These are phyloP conservation scores for Geosmithia putterillii DNA, from an alignment of 2,329 filamentous ascomycete species.

Conservation along the genomic window DNA sequence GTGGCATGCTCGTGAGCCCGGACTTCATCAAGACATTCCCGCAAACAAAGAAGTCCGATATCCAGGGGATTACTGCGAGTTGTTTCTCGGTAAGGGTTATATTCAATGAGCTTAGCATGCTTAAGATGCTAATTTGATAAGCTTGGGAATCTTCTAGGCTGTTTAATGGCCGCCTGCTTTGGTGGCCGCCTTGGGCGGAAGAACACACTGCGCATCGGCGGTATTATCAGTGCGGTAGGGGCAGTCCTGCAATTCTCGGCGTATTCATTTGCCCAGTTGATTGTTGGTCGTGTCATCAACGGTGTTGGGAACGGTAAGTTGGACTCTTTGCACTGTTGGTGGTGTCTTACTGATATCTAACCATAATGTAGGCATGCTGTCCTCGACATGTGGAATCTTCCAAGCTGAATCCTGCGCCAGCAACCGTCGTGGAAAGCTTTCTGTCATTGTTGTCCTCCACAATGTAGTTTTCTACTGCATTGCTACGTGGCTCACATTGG, in stretches of 20 bases:
- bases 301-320: constrained; percentile 1
- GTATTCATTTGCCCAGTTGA: background rate
- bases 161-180: background rate
- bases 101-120: background rate
- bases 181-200: constrained; percentile 1
- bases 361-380: background rate
- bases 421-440: background rate
- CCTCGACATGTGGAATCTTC: constrained; percentile 1
- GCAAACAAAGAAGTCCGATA: background rate
- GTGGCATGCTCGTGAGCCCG: constrained; percentile 1
- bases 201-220: constrained; percentile 1
- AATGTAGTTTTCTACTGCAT: constrained; percentile 2
- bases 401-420: constrained; percentile 2
- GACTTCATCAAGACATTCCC: constrained; percentile 2
- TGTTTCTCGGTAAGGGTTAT: background rate
- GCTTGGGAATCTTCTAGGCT: constrained; percentile 1
- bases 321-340: background rate
- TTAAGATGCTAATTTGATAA: background rate
- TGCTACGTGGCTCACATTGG: constrained; percentile 1
- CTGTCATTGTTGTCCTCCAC: constrained; percentile 1
- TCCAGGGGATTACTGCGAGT: constrained; percentile 1
- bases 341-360: background rate
- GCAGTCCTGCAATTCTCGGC: constrained; percentile 1
- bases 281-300: constrained; percentile 1
- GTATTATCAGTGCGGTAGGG: background rate